Conservation (phyloP, 768 basidiomycete species). For the Russula vinacea region DNA sequence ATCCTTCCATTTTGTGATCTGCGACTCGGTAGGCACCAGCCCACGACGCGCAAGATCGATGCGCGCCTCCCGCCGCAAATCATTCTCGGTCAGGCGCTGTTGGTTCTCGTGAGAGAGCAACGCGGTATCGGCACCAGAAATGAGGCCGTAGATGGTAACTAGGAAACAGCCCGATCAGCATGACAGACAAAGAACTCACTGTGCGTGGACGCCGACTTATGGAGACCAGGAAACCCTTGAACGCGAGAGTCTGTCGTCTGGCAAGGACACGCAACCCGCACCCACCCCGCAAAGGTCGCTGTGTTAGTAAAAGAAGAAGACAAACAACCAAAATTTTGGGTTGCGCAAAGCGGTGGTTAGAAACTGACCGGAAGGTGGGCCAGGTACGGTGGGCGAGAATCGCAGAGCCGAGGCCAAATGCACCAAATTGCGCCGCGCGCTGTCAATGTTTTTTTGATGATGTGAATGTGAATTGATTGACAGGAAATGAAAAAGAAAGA, state of each 20-base stretch:
- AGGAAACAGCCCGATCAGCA: conserved; percentile 33
- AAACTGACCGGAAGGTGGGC: conserved; percentile 63
- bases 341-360: background rate
- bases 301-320: background rate
- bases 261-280: background rate
- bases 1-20: conserved; percentile 76
- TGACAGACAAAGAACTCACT: background rate
- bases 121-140: conserved; percentile 73
- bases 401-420: conserved; percentile 56
- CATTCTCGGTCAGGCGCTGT: conserved; percentile 63
- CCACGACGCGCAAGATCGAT: conserved; percentile 72
- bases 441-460: conserved; percentile 34
- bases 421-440: conserved; percentile 54
- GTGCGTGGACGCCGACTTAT: conserved; percentile 50
- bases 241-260: conserved; percentile 75
- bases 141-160: conserved; percentile 65
- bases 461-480: background rate
- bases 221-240: conserved; percentile 77
- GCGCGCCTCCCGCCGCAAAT: conserved; percentile 67
- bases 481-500: background rate
- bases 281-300: background rate
- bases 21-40: conserved; percentile 76
- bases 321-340: background rate
- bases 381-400: conserved; percentile 66
- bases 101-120: conserved; percentile 66